phyloP scores from a whole-genome alignment of 2,329 filamentous ascomycete species.

The Dothidotthia symphoricarpi region DNA sequence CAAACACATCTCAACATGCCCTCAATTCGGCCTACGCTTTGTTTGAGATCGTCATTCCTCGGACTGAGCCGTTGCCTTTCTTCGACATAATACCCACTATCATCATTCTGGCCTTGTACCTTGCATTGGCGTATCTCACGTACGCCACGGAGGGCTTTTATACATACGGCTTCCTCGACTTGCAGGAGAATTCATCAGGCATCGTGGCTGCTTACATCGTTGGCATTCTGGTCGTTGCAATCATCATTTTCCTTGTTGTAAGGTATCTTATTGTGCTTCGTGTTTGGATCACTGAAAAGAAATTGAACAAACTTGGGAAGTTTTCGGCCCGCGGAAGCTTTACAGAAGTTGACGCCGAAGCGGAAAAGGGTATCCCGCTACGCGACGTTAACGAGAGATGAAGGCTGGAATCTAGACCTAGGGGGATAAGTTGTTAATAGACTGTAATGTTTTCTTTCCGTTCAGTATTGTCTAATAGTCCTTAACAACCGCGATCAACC shows the following conservation, averaged over 20 bases:
- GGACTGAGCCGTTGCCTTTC: conserved; percentile 62
- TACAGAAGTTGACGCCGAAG: conserved; percentile 11
- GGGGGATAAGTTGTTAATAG: background rate
- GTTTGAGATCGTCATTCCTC: conserved; percentile 70
- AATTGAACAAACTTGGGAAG: conserved; percentile 44
- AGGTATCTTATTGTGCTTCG: conserved; percentile 42
- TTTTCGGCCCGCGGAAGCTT: conserved; percentile 15
- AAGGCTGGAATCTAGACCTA: no score
- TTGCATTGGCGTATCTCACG: conserved; percentile 72
- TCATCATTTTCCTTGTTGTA: conserved; percentile 46
- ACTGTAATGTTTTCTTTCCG: conserved; percentile 5
- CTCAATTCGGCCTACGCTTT: conserved; percentile 72
- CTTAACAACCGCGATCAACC: conserved; percentile 1
- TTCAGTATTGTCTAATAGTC: conserved; percentile 8
- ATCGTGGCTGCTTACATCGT: conserved; percentile 65
- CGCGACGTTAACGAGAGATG: conserved; percentile 19
- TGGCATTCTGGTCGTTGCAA: conserved; percentile 42
- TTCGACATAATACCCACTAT: conserved; percentile 67
- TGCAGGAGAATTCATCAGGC: conserved; percentile 47
- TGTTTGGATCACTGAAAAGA: conserved; percentile 47
- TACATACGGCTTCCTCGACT: conserved; percentile 74
- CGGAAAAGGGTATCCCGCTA: conserved; percentile 20
- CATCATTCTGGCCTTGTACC: conserved; percentile 69
- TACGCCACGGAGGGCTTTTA: conserved; percentile 69
- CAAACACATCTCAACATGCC: conserved; percentile 70